Evolutionary conservation across 2,329 filamentous ascomycete genomes (phyloP).

Genomic region (Aspergillus cejpii): DNA sequence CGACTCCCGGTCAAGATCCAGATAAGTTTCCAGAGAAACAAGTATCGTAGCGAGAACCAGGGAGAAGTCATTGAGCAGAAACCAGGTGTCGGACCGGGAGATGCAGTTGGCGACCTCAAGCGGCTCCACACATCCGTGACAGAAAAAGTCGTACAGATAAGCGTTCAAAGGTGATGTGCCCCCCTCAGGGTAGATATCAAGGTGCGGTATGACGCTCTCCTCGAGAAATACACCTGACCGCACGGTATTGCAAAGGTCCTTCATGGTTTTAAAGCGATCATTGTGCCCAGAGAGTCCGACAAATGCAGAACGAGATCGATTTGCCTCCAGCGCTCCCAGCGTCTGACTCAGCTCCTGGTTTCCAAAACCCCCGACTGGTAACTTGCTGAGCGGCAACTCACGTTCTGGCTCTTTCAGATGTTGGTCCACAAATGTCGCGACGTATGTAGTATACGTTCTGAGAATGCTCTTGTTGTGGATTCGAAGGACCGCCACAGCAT

Average conservation of each 20-base stretch:
- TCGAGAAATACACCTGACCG: constrained; percentile 68
- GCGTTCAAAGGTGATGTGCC: constrained; percentile 39
- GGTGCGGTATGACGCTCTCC: constrained; percentile 63
- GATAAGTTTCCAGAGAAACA: constrained; percentile 28
- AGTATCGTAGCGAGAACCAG: constrained; percentile 40
- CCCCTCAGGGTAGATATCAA: constrained; percentile 56
- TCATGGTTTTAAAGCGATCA: constrained; percentile 58
- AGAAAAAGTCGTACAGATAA: constrained; percentile 66
- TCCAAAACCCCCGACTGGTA: constrained; percentile 38
- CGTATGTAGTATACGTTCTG: constrained; percentile 61
- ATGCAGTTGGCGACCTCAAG: constrained; percentile 61
- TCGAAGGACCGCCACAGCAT: constrained; percentile 51
- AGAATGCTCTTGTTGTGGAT: constrained; percentile 61
- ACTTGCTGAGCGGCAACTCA: constrained; percentile 53
- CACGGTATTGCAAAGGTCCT: constrained; percentile 60
- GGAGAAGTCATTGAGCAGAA: constrained; percentile 61
- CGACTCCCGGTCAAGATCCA: constrained; percentile 17
- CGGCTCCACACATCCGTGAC: constrained; percentile 58
- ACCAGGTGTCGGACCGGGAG: constrained; percentile 63
- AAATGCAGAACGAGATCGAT: constrained; percentile 58
- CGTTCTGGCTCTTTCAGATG: constrained; percentile 52
- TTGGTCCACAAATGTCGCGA: constrained; percentile 61
- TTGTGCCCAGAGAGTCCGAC: constrained; percentile 62
- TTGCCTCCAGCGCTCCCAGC: not conserved
- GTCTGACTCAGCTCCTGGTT: constrained; percentile 19